Evolutionary conservation across 768 basidiomycete genomes (phyloP), one percentile per base, ranked within the genome.

Genomic region (Mycena capillaripes): DNA sequence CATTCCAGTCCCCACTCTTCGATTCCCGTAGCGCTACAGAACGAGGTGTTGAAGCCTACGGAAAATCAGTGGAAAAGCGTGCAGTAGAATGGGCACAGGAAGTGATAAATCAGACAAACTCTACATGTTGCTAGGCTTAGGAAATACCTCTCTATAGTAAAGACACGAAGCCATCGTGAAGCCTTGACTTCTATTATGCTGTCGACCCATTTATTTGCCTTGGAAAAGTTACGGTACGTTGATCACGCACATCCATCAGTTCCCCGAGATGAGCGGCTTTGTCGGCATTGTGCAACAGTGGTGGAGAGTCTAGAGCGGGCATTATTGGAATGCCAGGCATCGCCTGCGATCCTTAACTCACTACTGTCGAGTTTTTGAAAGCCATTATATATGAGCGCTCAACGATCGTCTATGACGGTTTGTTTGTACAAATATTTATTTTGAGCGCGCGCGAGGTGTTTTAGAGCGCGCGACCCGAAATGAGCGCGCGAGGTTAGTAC

Each of bases 121-220:
- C 23, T 60, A 60, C n/a, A 40, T 60, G 40, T 36, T 36, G 34
- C 34, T 36, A 36, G 6, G 7, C 34, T 36, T 36, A 60, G 58
- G 58, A 38, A 60, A 6, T 60, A 60, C n/a, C 25, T 60, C 25
- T 44, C 9, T n/a, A 60, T 60, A 40, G 38, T 60, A 23, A 60
- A 12, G 58, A 60, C 58, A 40, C 57, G 38, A 25, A 11, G n/a
- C n/a, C n/a, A n/a, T n/a, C n/a, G n/a, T n/a, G n/a, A n/a, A n/a
- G n/a, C n/a, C n/a, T n/a, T n/a, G 36, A 40, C 57, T 25, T 58
- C 57, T 17, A 58, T 58, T 3, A 38, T 58, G 57, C 21, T 58
- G 57, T 58, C 25, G 2, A 58, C 57, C 32, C 57, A 58, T 58
- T 40, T 21, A 23, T 36, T 58, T 10, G 36, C 57, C 57, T 58